These are phyloP conservation scores for Albugo candida DNA, from an alignment of 352 stramenopile genomes.

Conservation along the genomic window DNA sequence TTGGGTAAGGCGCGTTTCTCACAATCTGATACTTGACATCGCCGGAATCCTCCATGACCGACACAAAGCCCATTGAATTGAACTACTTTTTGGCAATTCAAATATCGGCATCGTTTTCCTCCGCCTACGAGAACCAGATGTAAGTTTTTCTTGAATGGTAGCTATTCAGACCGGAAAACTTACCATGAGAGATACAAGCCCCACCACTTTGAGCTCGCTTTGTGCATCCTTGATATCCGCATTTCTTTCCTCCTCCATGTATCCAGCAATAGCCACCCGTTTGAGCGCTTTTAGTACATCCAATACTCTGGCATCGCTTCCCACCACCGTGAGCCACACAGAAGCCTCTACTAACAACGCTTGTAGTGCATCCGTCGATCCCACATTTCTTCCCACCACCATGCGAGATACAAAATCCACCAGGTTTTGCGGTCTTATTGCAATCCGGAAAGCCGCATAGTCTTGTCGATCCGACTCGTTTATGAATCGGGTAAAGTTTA, in stretches of 20 bases:
- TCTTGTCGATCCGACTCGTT: slow-evolving; percentile 1
- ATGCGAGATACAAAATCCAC: slow-evolving; percentile 31
- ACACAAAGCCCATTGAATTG: slow-evolving; percentile 42
- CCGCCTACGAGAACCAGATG: slow-evolving; percentile 2
- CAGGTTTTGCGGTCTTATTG: slow-evolving; percentile 26
- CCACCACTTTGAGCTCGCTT: slow-evolving; percentile 24
- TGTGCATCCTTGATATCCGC: slow-evolving; percentile 17
- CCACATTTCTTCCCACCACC: slow-evolving; percentile 30
- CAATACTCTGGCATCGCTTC: slow-evolving; percentile 23
- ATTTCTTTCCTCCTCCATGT: slow-evolving; percentile 31
- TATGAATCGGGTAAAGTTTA: no score
- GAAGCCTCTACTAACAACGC: slow-evolving; percentile 29
- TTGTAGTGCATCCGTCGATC: slow-evolving; percentile 26
- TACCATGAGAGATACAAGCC: slow-evolving; percentile 21
- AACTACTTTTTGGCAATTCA: slow-evolving; percentile 38
- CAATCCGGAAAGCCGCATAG: slow-evolving; percentile 28
- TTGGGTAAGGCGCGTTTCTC: slow-evolving; percentile 23
- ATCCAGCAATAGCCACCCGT: slow-evolving; percentile 24
- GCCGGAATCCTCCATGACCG: slow-evolving; percentile 27
- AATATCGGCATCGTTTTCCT: slow-evolving; percentile 25
- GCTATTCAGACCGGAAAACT: background rate
- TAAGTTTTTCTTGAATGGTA: background rate
- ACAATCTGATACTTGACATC: slow-evolving; percentile 25
- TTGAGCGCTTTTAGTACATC: slow-evolving; percentile 21
- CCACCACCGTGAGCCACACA: slow-evolving; percentile 41